Evolutionary conservation across 108 stramenopile species (phyloP).

Genomic region (Skeletonema tropicum): DNA sequence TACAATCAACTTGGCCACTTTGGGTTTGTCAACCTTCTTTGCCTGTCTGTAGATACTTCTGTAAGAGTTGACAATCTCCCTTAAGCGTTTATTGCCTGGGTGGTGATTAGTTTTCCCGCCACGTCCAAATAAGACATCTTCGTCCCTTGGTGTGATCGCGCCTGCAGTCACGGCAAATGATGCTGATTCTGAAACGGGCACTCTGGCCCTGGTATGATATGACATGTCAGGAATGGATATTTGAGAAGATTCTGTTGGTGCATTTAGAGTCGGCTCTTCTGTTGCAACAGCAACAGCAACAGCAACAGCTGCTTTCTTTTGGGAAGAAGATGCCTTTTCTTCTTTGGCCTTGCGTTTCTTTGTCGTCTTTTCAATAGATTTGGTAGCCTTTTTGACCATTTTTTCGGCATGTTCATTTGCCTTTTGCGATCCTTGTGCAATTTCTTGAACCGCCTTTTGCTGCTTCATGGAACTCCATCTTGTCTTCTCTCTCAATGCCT

Average conservation of each 20-base stretch:
- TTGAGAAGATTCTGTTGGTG: conserved; percentile 3
- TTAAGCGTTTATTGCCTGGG: conserved; percentile 82
- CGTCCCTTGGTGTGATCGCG: conserved; percentile 24
- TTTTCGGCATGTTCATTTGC: conserved; percentile 3
- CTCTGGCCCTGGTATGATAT: not conserved
- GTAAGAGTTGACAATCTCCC: conserved; percentile 68
- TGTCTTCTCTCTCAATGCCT: conserved; percentile 72
- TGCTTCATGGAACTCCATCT: conserved; percentile 46
- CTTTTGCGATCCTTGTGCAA: not conserved
- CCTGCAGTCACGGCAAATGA: conserved; percentile 7
- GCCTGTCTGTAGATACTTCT: conserved; percentile 40
- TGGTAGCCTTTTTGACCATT: conserved; percentile 20
- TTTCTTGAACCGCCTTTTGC: conserved; percentile 4
- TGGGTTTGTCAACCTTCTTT: conserved; percentile 78
- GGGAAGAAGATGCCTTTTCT: not conserved
- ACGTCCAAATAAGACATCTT: conserved; percentile 62
- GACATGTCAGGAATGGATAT: conserved; percentile 5
- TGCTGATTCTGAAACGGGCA: not conserved
- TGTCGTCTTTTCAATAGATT: conserved; percentile 10
- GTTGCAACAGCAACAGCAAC: not conserved
- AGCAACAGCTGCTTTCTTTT: conserved; percentile 5
- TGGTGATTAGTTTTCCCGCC: conserved; percentile 86
- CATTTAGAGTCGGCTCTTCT: not conserved
- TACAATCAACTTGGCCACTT: conserved; percentile 76
- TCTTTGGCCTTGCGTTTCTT: conserved; percentile 23